Conservation (phyloP, 805 yeast genomes). For the Myxozyma monticola region DNA sequence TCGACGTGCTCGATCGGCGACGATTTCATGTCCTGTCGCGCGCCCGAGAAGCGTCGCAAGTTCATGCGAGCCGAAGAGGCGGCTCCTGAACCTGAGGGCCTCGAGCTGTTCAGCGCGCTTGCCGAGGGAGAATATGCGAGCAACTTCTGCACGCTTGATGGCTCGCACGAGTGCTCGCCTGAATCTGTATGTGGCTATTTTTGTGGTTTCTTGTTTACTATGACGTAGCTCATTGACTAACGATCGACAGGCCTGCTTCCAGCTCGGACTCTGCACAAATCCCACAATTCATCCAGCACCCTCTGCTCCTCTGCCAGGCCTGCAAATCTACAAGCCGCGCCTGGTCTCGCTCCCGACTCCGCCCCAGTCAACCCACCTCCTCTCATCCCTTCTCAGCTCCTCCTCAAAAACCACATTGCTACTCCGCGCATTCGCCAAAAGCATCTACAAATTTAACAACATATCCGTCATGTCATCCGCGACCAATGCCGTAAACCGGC, state of each 20-base stretch:
- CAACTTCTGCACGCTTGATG: slow-evolving; percentile 11
- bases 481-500: background rate
- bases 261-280: slow-evolving; percentile 22
- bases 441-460: slow-evolving; percentile 24
- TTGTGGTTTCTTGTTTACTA: too few species aligned
- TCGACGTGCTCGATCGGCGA: slow-evolving; percentile 26
- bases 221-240: too few species aligned
- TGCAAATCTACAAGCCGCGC: slow-evolving; percentile 26
- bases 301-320: slow-evolving; percentile 2
- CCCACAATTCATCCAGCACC: background rate
- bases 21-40: slow-evolving; percentile 28
- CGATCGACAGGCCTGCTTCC: slow-evolving; percentile 21
- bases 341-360: slow-evolving; percentile 19
- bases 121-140: slow-evolving; percentile 18
- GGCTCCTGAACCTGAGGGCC: slow-evolving; percentile 3
- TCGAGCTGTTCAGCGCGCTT: slow-evolving; percentile 4
- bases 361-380: slow-evolving; percentile 23
- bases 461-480: background rate
- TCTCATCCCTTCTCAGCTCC: slow-evolving; percentile 26
- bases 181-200: too few species aligned
- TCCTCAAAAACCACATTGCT: slow-evolving; percentile 26
- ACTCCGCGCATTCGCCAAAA: slow-evolving; percentile 25
- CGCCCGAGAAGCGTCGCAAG: background rate
- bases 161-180: slow-evolving; percentile 7
- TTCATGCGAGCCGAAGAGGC: background rate